These are phyloP conservation scores for Russula sp. DNA, from an alignment of 768 basidiomycete genomes.

Conservation along the genomic window DNA sequence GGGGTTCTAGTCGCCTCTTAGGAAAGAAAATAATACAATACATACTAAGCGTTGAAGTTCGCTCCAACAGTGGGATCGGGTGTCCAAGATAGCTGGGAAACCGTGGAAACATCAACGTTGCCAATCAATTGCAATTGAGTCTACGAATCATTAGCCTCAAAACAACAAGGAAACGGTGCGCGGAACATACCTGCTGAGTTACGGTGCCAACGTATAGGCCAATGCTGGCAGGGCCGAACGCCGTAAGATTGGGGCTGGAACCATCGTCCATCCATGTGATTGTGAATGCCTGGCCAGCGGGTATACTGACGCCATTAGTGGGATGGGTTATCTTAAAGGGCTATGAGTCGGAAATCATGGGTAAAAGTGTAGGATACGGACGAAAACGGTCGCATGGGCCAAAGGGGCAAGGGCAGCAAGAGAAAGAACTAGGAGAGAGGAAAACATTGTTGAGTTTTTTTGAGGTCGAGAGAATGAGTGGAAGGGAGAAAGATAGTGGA, in stretches of 20 bases:
- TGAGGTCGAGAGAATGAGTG: conserved; percentile 18
- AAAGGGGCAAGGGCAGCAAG: conserved; percentile 24
- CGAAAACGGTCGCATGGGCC: conserved; percentile 22
- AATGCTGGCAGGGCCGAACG: conserved; percentile 52
- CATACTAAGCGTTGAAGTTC: conserved; percentile 54
- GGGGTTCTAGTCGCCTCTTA: neutral
- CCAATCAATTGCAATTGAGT: conserved; percentile 54
- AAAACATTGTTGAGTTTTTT: conserved; percentile 26
- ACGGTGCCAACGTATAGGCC: conserved; percentile 64
- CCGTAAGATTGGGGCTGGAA: conserved; percentile 51
- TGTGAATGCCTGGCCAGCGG: conserved; percentile 49
- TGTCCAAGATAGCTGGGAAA: conserved; percentile 48
- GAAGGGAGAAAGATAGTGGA: conserved; percentile 23
- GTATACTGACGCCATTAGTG: conserved; percentile 43
- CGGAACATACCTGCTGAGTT: conserved; percentile 52
- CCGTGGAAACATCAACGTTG: conserved; percentile 52
- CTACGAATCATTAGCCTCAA: conserved; percentile 37
- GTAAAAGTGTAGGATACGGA: conserved; percentile 10
- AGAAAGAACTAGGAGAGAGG: conserved; percentile 14
- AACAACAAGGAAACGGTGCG: neutral
- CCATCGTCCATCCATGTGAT: conserved; percentile 63
- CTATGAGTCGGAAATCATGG: neutral
- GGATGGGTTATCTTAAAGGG: conserved; percentile 56
- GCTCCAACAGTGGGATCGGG: conserved; percentile 54
- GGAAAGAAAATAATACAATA: neutral